These are phyloP conservation scores for Guillardia theta DNA, from an alignment of 78 protist genomes.

Conservation along the genomic window DNA sequence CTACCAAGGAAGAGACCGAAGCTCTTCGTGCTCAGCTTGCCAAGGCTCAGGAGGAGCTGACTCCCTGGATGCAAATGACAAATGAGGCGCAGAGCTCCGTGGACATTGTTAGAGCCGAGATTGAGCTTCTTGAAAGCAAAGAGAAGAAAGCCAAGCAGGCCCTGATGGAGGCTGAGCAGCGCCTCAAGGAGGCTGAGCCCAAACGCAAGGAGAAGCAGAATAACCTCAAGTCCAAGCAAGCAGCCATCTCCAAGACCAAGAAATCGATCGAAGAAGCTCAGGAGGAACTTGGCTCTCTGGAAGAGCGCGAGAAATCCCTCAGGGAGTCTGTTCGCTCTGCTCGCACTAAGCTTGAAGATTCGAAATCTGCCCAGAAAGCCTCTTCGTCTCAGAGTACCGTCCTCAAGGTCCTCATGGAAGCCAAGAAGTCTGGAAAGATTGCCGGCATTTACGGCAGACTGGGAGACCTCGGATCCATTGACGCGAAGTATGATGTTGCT, in stretches of 20 bases:
- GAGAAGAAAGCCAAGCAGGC: background rate
- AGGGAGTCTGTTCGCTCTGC: background rate
- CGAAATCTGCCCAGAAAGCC: background rate
- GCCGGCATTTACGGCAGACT: slow-evolving; percentile 92
- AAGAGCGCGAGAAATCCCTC: background rate
- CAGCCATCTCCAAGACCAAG: background rate
- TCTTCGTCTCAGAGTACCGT: background rate
- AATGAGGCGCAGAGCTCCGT: background rate
- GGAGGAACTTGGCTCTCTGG: background rate
- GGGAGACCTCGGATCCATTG: slow-evolving; percentile 95
- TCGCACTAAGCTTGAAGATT: slow-evolving; percentile 8
- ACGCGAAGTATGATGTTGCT: slow-evolving; percentile 91
- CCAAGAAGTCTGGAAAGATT: slow-evolving; percentile 49
- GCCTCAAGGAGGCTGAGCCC: background rate
- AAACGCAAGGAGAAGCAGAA: background rate
- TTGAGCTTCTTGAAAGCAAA: background rate
- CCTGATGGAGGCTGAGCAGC: background rate
- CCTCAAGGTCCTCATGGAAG: slow-evolving; percentile 56
- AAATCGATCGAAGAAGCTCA: background rate
- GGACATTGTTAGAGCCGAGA: background rate
- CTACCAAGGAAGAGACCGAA: slow-evolving; percentile 51
- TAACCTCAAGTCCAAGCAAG: background rate
- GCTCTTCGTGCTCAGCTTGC: slow-evolving; percentile 31
- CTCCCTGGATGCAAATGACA: background rate
- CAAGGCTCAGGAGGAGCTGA: background rate